Base-by-base conservation (phyloP, 148 eudicot species). In the Polygonum maritimum region DNA sequence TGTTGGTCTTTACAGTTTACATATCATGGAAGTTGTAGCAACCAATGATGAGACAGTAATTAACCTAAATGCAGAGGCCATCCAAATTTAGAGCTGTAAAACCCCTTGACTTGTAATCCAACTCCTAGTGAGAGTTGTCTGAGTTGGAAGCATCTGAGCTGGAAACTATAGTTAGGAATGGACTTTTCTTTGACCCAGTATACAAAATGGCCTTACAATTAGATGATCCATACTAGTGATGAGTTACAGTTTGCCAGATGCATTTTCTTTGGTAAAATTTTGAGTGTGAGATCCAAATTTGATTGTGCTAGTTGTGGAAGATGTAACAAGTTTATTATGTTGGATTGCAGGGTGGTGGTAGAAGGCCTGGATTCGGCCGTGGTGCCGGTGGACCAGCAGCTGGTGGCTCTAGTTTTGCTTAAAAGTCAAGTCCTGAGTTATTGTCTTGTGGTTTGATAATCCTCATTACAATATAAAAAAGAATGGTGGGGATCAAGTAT, bases 331-430 rank as follows among this genome's bases (percentile, higher is more conserved):
- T 15, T 47, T n/a, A 21, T 47, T n/a, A 21, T 54, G 26, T 54
- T 44, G 45, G 22, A n/a, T 36, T 69, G 73, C 75, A 73, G 75
- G 75, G 75, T 47, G 55, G 39, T 73, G 75, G 75, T 45, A 48
- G 75, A 48, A 73, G 75, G 39, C 75, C 75, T 21, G 75, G n/a
- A 14, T 73, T 48, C 18, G 75, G 75, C n/a, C 57, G 75, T 73
- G 75, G 75, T 10, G 75, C 57, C 12, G 75, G 45, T 14, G 73
- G 73, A 38, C 39, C 73, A 1, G 47, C 73, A 16, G 60, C 60
- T 54, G 60, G 60, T 54, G 60, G 60, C 7, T 54, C 60, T 54
- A n/a, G 60, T 19, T 54, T 54, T 54, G 60, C 60, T 54, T 54
- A 54, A 52, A 71, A 67, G 26, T 22, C 26, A n/a, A n/a, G 26